Conservation (phyloP, 2,329 filamentous ascomycete species). For the Cryphonectria parasitica region DNA sequence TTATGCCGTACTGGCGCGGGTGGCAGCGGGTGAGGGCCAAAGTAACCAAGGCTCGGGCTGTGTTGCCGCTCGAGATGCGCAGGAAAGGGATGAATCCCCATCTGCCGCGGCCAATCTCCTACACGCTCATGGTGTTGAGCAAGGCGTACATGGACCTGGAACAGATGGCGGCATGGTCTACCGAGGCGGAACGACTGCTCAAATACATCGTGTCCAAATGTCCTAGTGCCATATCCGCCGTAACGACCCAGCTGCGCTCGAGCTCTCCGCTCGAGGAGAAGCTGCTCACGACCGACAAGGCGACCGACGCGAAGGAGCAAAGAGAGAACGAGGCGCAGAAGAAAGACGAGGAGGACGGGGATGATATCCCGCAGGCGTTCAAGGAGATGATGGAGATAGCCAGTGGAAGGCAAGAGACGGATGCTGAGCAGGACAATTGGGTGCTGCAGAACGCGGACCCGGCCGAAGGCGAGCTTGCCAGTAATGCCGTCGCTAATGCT, state of each 20-base stretch:
- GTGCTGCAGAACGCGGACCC: neutral
- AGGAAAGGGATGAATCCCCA: conserved; percentile 43
- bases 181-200: conserved; percentile 46
- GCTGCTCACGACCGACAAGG: conserved; percentile 30
- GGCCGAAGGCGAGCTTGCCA: neutral
- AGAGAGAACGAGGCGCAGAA: neutral
- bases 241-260: conserved; percentile 35
- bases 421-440: conserved; percentile 12
- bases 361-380: conserved; percentile 21
- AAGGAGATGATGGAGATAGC: conserved; percentile 26
- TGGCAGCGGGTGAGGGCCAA: conserved; percentile 55
- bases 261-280: conserved; percentile 33
- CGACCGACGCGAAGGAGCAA: neutral
- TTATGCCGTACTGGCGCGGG: conserved; percentile 80
- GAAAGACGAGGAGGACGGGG: neutral
- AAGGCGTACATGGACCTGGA: conserved; percentile 55
- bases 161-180: conserved; percentile 53
- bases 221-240: conserved; percentile 47
- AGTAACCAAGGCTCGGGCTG: conserved; percentile 34
- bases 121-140: conserved; percentile 54
- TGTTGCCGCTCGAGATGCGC: conserved; percentile 44
- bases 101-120: conserved; percentile 45
- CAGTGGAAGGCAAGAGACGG: neutral
- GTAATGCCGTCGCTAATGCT: neutral
- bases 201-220: conserved; percentile 44